Conservation (phyloP, 768 basidiomycete species). For the Serpula lacrymans region DNA sequence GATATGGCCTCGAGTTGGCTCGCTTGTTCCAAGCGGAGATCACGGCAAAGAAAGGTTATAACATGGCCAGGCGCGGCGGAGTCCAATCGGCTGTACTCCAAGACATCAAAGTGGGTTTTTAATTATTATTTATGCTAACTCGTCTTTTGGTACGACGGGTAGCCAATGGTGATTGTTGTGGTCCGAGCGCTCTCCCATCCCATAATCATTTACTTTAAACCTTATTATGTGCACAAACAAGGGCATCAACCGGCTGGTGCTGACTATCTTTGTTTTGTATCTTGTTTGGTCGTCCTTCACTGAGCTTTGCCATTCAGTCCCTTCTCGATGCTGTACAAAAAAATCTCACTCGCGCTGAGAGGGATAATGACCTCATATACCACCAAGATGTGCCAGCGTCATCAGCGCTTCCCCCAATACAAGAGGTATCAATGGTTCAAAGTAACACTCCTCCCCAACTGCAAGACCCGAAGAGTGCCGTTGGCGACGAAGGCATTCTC, state of each 20-base stretch:
- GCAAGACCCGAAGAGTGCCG: conserved; percentile 49
- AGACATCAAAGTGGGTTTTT: conserved; percentile 69
- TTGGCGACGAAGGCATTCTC: conserved; percentile 55
- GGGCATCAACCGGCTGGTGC: too few relatives aligned
- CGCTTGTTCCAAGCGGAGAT: conserved; percentile 66
- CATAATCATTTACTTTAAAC: conserved; percentile 2
- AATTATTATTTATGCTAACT: neutral
- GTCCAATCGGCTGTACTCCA: conserved; percentile 63
- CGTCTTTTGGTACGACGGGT: too few relatives aligned
- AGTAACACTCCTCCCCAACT: conserved; percentile 54
- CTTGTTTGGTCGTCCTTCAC: neutral
- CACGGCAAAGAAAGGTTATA: conserved; percentile 68
- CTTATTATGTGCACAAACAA: too few relatives aligned
- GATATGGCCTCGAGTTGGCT: conserved; percentile 87
- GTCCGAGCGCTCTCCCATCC: neutral
- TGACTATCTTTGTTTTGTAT: neutral
- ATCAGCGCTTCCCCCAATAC: conserved; percentile 62
- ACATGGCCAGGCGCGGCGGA: conserved; percentile 58
- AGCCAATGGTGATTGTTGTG: too few relatives aligned
- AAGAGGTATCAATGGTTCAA: conserved; percentile 64
- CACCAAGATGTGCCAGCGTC: conserved; percentile 80
- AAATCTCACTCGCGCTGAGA: conserved; percentile 65
- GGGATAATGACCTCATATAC: conserved; percentile 96
- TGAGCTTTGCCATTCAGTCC: conserved; percentile 46
- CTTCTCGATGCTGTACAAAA: conserved; percentile 69